phyloP scores from a whole-genome alignment of 2,329 filamentous ascomycete species.

The Fusarium phyllophilum region DNA sequence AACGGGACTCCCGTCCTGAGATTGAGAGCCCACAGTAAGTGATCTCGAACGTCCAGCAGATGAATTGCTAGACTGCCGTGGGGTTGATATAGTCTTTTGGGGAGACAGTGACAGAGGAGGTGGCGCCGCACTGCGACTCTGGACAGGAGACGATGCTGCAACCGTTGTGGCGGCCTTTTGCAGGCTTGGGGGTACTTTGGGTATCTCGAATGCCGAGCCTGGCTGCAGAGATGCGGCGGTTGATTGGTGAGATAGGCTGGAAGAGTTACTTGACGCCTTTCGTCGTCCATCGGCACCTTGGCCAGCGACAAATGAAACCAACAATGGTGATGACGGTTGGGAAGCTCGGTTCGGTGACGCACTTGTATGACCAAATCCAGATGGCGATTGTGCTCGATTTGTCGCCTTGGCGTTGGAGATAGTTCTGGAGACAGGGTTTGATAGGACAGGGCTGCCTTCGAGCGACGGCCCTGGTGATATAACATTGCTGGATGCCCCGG shows the following conservation, averaged over 20 bases:
- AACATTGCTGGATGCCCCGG: slow-evolving; percentile 53
- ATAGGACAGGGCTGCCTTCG: slow-evolving; percentile 85
- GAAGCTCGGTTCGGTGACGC: slow-evolving; percentile 88
- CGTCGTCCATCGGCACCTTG: slow-evolving; percentile 80
- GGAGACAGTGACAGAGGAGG: slow-evolving; percentile 67
- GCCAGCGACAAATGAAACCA: slow-evolving; percentile 94
- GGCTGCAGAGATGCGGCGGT: slow-evolving; percentile 69
- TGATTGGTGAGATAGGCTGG: slow-evolving; percentile 83
- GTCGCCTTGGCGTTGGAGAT: slow-evolving; percentile 83
- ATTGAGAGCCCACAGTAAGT: slow-evolving; percentile 93
- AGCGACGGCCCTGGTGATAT: slow-evolving; percentile 74
- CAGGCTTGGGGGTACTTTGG: slow-evolving; percentile 68
- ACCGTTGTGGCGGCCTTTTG: slow-evolving; percentile 69
- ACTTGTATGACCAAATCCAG: slow-evolving; percentile 79
- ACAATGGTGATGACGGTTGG: slow-evolving; percentile 75
- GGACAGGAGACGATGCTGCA: slow-evolving; percentile 67
- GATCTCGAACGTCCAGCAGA: slow-evolving; percentile 81
- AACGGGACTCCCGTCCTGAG: slow-evolving; percentile 87
- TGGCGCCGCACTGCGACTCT: slow-evolving; percentile 62
- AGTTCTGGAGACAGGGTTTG: slow-evolving; percentile 82
- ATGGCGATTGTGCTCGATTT: slow-evolving; percentile 87
- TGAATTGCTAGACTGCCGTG: slow-evolving; percentile 69
- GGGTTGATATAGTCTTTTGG: slow-evolving; percentile 69
- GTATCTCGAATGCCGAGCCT: slow-evolving; percentile 76
- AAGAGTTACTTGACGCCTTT: slow-evolving; percentile 92